Percentiles rank a stretch among this genome's conserved stretches.
Evolutionary conservation across 2,329 filamentous ascomycete genomes (phyloP).

Genomic region (Biscogniauxia mediterranea): DNA sequence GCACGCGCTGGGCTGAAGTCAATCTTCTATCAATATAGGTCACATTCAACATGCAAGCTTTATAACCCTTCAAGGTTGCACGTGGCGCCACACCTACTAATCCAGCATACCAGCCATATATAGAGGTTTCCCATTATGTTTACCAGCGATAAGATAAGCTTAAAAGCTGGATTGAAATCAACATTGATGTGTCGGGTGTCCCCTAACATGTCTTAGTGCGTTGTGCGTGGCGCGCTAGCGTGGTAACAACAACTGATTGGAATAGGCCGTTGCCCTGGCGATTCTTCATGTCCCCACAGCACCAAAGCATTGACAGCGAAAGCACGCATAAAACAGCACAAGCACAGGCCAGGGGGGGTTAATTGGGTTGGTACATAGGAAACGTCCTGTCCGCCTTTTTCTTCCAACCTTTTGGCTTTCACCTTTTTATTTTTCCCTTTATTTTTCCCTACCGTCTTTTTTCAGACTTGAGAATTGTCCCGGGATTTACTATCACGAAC

Average conservation of each 20-base stretch:
- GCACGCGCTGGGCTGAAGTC: too few species aligned
- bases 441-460: too few species aligned
- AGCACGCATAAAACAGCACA: slow-evolving; percentile 4
- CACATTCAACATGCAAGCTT: too few species aligned
- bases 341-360: slow-evolving; percentile 23
- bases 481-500: slow-evolving; percentile 28
- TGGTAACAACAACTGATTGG: not conserved
- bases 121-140: too few species aligned
- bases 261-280: slow-evolving; percentile 30
- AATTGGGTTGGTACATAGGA: not conserved
- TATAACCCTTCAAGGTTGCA: too few species aligned
- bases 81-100: too few species aligned
- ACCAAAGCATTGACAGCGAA: slow-evolving; percentile 13
- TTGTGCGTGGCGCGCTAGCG: not conserved
- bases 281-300: slow-evolving; percentile 21
- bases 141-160: too few species aligned
- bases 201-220: slow-evolving; percentile 4
- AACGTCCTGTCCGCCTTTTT: not conserved
- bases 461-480: slow-evolving; percentile 2
- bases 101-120: too few species aligned
- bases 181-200: not conserved
- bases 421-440: slow-evolving; percentile 14
- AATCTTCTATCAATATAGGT: too few species aligned
- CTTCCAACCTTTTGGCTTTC: slow-evolving; percentile 11
- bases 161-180: too few species aligned